phyloP scores from a whole-genome alignment of 768 basidiomycete genomes.

The Serendipita sp. region DNA sequence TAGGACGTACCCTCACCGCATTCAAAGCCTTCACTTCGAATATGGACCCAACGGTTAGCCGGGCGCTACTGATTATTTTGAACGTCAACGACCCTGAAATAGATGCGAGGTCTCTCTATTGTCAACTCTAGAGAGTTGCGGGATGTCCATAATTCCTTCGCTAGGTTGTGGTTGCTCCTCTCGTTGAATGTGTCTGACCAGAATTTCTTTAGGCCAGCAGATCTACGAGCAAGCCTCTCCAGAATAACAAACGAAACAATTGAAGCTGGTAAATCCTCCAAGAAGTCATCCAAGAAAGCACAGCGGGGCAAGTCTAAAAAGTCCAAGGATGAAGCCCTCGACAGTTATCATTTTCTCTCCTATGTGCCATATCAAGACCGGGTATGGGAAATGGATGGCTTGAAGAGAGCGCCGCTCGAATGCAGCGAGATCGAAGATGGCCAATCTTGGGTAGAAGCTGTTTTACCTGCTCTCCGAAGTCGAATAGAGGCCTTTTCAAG shows the following conservation, averaged over 20 bases:
- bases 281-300: constrained; percentile 16
- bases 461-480: constrained; percentile 39
- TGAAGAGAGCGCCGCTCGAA: constrained; percentile 45
- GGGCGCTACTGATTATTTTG: neutral
- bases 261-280: constrained; percentile 16
- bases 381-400: constrained; percentile 57
- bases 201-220: constrained; percentile 29
- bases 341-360: constrained; percentile 47
- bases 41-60: constrained; percentile 42
- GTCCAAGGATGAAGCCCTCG: constrained; percentile 24
- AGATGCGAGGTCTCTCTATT: constrained; percentile 52
- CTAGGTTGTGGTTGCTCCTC: constrained; percentile 25
- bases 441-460: constrained; percentile 41
- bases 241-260: constrained; percentile 30
- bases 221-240: constrained; percentile 37
- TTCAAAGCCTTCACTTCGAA: constrained; percentile 36
- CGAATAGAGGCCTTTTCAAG: constrained; percentile 18
- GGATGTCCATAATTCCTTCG: constrained; percentile 40
- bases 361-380: constrained; percentile 44
- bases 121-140: constrained; percentile 40
- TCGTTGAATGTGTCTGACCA: too few species aligned
- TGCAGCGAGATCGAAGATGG: constrained; percentile 33
- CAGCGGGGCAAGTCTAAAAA: constrained; percentile 12
- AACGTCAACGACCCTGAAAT: neutral
- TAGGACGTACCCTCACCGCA: constrained; percentile 28